Conservation (phyloP, 2,329 filamentous ascomycete genomes). For the Phaeosphaeria sp. region DNA sequence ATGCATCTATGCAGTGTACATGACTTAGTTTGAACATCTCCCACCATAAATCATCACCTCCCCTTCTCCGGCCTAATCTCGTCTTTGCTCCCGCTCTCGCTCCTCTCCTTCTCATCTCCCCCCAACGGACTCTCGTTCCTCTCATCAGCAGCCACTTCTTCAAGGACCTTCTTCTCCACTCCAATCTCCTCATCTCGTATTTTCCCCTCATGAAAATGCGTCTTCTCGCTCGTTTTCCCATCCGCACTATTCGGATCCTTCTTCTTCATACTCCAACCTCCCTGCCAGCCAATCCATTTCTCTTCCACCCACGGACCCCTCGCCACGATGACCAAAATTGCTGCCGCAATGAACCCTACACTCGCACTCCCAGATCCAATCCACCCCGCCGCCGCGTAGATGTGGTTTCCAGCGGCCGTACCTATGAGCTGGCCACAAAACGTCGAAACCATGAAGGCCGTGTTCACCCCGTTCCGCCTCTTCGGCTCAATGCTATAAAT, state of each 20-base stretch:
- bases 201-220: constrained; percentile 10
- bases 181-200: constrained; percentile 28
- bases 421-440: constrained; percentile 80
- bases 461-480: constrained; percentile 78
- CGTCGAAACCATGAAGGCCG: constrained; percentile 78
- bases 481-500: constrained; percentile 76
- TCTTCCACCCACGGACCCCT: constrained; percentile 65
- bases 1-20: not conserved
- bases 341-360: constrained; percentile 60
- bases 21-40: not conserved
- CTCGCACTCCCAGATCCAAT: constrained; percentile 62
- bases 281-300: constrained; percentile 67
- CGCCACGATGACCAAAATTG: constrained; percentile 55
- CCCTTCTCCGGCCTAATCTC: constrained; percentile 10
- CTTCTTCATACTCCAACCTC: constrained; percentile 61
- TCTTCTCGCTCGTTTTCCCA: constrained; percentile 43
- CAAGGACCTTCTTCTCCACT: constrained; percentile 26
- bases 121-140: constrained; percentile 26
- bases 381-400: constrained; percentile 66
- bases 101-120: constrained; percentile 9
- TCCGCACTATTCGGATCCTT: constrained; percentile 50
- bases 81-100: constrained; percentile 19
- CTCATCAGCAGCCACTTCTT: constrained; percentile 41
- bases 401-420: constrained; percentile 59
- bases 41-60: constrained; percentile 2